Evolutionary conservation across 192 early-diverging fungal species (phyloP).

Genomic region (Coemansia sp.): DNA sequence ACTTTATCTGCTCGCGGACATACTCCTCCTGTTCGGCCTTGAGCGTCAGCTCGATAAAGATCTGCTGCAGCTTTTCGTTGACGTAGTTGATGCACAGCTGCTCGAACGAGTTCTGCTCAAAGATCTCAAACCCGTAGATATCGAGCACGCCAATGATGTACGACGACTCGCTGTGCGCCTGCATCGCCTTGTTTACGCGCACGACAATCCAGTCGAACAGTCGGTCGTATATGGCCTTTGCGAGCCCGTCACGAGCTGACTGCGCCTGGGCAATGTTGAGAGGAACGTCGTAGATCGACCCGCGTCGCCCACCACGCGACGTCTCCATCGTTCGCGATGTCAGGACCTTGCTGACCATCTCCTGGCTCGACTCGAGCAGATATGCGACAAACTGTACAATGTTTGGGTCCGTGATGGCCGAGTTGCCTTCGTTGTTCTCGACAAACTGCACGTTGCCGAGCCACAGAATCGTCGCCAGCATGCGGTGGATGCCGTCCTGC

Average conservation of each 20-base stretch:
- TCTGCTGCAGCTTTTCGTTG: constrained; percentile 96
- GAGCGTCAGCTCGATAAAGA: constrained; percentile 97
- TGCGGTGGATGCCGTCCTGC: constrained; percentile 83
- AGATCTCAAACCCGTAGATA: constrained; percentile 98
- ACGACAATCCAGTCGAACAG: constrained; percentile 98
- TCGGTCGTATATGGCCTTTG: constrained; percentile 91
- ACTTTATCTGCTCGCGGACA: constrained; percentile 90
- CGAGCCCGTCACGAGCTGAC: constrained; percentile 85
- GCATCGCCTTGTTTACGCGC: constrained; percentile 85
- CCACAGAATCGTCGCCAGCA: constrained; percentile 93
- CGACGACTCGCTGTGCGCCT: constrained; percentile 56
- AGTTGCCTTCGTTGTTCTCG: constrained; percentile 76
- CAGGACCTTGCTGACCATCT: constrained; percentile 62
- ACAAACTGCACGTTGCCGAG: constrained; percentile 90
- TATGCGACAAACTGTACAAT: constrained; percentile 72
- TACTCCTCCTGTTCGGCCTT: constrained; percentile 99
- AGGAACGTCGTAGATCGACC: constrained; percentile 79
- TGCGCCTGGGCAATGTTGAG: constrained; percentile 88
- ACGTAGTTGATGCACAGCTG: constrained; percentile 99
- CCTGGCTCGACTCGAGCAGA: constrained; percentile 63
- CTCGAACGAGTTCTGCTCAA: constrained; percentile 94
- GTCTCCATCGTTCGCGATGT: constrained; percentile 72
- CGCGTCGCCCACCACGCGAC: constrained; percentile 69
- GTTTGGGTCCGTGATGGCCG: constrained; percentile 58
- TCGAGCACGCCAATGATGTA: constrained; percentile 91